These are phyloP conservation scores for Candida maris DNA, from an alignment of 805 yeast species.

Conservation along the genomic window DNA sequence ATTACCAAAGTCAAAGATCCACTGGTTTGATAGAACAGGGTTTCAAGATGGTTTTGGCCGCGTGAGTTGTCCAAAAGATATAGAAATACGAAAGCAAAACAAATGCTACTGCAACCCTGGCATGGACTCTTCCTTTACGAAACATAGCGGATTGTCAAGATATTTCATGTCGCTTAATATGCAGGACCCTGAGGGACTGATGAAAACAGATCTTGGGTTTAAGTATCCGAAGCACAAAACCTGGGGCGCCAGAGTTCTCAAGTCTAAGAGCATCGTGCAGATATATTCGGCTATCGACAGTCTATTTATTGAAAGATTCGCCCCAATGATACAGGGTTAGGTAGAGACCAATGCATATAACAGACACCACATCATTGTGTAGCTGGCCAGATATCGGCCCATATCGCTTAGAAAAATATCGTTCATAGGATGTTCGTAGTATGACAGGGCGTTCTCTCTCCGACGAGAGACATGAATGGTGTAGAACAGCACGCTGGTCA, in stretches of 20 bases:
- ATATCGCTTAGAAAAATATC: slow-evolving; percentile 43
- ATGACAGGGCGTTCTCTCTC: slow-evolving; percentile 32
- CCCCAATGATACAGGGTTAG: too few species aligned
- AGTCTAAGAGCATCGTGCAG: not conserved
- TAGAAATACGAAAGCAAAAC: slow-evolving; percentile 9
- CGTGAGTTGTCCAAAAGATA: slow-evolving; percentile 19
- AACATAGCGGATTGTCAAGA: slow-evolving; percentile 46
- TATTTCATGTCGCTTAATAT: slow-evolving; percentile 30
- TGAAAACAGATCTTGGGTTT: slow-evolving; percentile 8
- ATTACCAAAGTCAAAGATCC: slow-evolving; percentile 44
- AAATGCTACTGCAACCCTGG: slow-evolving; percentile 25
- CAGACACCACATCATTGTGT: slow-evolving; percentile 57
- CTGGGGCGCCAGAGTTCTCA: slow-evolving; percentile 3
- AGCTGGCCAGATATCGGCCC: slow-evolving; percentile 48
- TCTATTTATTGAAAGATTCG: slow-evolving; percentile 3
- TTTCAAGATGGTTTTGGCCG: slow-evolving; percentile 14
- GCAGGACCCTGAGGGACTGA: slow-evolving; percentile 18
- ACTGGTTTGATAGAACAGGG: slow-evolving; percentile 45
- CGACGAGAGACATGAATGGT: slow-evolving; percentile 28
- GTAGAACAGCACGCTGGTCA: slow-evolving; percentile 33
- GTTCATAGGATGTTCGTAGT: slow-evolving; percentile 36
- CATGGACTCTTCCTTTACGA: slow-evolving; percentile 41
- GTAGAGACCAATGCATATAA: slow-evolving; percentile 42
- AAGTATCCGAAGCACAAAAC: slow-evolving; percentile 8
- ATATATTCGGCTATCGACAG: slow-evolving; percentile 6